Percentiles rank a stretch among this genome's conserved stretches.
These are phyloP conservation scores for Apiotrichum gamsii DNA, from an alignment of 1,284 basidiomycete genomes.

Conservation along the genomic window DNA sequence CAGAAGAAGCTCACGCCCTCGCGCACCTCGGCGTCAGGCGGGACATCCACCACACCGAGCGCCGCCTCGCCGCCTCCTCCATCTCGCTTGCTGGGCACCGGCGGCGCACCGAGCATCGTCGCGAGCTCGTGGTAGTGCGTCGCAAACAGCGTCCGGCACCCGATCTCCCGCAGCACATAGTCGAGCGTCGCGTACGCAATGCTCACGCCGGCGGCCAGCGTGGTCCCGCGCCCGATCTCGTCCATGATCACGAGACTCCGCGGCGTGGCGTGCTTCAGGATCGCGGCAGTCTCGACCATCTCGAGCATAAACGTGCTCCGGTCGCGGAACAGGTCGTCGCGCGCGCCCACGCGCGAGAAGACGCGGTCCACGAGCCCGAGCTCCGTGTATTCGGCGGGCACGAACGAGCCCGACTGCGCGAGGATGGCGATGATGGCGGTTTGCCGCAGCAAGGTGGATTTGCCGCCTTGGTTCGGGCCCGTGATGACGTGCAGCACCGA, in stretches of 20 bases:
- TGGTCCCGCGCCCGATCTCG: slow-evolving; percentile 90
- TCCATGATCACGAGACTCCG: slow-evolving; percentile 91
- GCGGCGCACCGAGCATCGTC: slow-evolving; percentile 60
- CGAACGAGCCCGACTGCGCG: slow-evolving; percentile 87
- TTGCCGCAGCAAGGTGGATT: slow-evolving; percentile 88
- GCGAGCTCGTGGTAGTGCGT: slow-evolving; percentile 95
- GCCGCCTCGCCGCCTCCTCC: slow-evolving; percentile 18
- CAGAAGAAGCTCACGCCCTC: slow-evolving; percentile 72
- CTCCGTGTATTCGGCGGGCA: slow-evolving; percentile 72
- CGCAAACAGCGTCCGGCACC: slow-evolving; percentile 81
- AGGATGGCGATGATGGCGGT: slow-evolving; percentile 84
- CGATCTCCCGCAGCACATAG: slow-evolving; percentile 67
- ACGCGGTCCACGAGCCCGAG: slow-evolving; percentile 85
- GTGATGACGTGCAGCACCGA: slow-evolving; percentile 74
- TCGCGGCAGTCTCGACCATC: slow-evolving; percentile 51
- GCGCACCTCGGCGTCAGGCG: slow-evolving; percentile 24
- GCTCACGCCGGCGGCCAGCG: slow-evolving; percentile 81
- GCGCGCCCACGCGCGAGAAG: slow-evolving; percentile 91
- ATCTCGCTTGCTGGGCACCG: not conserved
- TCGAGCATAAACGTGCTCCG: slow-evolving; percentile 74
- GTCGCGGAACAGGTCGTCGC: slow-evolving; percentile 89
- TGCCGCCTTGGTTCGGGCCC: slow-evolving; percentile 92
- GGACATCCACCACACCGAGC: slow-evolving; percentile 5
- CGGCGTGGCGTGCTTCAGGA: slow-evolving; percentile 68
- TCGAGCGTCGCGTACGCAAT: slow-evolving; percentile 88